Base-by-base conservation (phyloP, 768 basidiomycete species). In the Agaricus blazei region DNA sequence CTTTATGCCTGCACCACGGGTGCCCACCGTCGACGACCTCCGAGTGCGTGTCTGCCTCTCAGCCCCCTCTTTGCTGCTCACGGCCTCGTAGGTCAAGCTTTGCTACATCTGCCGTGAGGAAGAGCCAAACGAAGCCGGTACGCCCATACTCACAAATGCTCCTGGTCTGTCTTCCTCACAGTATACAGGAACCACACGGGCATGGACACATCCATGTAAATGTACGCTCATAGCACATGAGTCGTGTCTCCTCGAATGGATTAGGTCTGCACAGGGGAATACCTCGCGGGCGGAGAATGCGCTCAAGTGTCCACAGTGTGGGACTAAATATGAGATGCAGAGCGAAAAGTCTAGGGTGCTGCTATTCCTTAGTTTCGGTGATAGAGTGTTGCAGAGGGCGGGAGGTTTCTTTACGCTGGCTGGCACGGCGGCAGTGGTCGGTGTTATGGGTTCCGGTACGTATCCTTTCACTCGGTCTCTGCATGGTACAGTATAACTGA, bases 61-160 rank as follows among this genome's bases (percentile, higher is more conserved):
- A 9, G 42, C 37, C 23, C 23, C 26, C 7, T 36, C 19, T 14
- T 19, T 19, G 19, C 19, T 19, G 19, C 19, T 19, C 19, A 19
- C 19, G 19, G 19, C 19, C 19, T 19, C 19, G 12, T 56, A 79
- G 77, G 81, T 90, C 58, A 91, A 90, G 66, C 73, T 88, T 9
- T 91, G 89, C 60, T 91, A 87, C 66, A 90, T 91, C 54, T 91
- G 89, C 62, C 72, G 85, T 29, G 88, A 90, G 61, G 87, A 89
- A 65, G 87, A 89, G 57, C 68, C 58, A 2, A 72, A 75, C 55
- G 81, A 81, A 47, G 67, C 78, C 72, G 60, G 72, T 74, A 57
- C 60, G 6, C 66, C 55, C 12, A 42, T 9, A 44, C 28, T 36
- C 19, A 23, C 11, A 15, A 44, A 24, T 34, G 8, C 23, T 23